Conservation (phyloP, 1,284 basidiomycete genomes). For the Irpex lacteus region DNA sequence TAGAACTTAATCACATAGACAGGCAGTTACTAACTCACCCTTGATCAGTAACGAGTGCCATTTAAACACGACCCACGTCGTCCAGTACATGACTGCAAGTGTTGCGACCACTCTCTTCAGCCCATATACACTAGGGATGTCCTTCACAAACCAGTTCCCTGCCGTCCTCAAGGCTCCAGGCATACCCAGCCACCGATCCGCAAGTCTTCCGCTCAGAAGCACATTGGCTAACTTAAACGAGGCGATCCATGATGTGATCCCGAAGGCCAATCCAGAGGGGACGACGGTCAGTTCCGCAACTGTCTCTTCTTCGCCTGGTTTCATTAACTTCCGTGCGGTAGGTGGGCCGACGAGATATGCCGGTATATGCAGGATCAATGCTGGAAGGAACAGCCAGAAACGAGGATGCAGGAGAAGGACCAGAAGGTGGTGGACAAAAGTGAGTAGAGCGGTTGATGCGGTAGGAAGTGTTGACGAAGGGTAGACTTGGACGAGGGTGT, state of each 20-base stretch:
- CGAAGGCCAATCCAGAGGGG: conserved; percentile 70
- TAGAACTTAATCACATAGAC: background rate
- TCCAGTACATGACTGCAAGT: conserved; percentile 28
- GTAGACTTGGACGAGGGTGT: conserved; percentile 56
- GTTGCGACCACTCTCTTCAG: conserved; percentile 19
- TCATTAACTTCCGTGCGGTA: conserved; percentile 68
- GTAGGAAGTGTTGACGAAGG: conserved; percentile 62
- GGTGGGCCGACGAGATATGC: conserved; percentile 75
- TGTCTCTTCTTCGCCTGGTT: conserved; percentile 74
- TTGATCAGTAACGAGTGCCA: conserved; percentile 46
- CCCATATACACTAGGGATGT: background rate
- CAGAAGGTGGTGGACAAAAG: conserved; percentile 75
- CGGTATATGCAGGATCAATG: conserved; percentile 77
- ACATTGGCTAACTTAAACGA: conserved; percentile 10
- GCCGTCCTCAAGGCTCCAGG: background rate
- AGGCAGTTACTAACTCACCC: conserved; percentile 25
- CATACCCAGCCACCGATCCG: background rate
- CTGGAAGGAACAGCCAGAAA: conserved; percentile 83
- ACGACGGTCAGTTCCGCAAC: conserved; percentile 90
- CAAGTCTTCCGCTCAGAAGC: background rate
- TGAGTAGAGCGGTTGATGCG: conserved; percentile 67
- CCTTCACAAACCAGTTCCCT: conserved; percentile 5
- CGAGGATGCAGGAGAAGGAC: conserved; percentile 67
- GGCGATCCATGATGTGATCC: conserved; percentile 24
- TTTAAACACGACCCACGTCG: conserved; percentile 35